Evolutionary conservation across 2,329 filamentous ascomycete genomes (phyloP), one percentile per base, ranked within the genome.

Genomic region (Beauveria asiatica): DNA sequence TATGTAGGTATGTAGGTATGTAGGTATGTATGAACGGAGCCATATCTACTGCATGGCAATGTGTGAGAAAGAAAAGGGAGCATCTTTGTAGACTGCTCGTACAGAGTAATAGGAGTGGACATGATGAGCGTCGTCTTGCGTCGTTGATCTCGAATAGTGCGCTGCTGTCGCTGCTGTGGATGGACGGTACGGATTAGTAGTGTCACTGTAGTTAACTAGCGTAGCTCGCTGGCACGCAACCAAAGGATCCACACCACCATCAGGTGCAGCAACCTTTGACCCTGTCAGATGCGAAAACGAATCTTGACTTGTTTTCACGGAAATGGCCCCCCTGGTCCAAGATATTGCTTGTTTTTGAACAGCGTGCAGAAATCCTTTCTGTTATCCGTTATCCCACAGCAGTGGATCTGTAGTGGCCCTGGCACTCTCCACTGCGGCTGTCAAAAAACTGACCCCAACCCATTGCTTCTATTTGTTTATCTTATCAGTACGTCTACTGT

Each of bases 211-310:
- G n/a, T n/a, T n/a, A n/a, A n/a, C n/a, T n/a, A n/a, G n/a, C n/a
- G n/a, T n/a, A n/a, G n/a, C n/a, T n/a, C n/a, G n/a, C n/a, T n/a
- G n/a, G n/a, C n/a, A n/a, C n/a, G n/a, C n/a, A n/a, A 3, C 44
- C 25, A 50, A 33, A 23, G 27, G 19, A 41, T 11, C 37, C 52
- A 54, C 37, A 54, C n/a, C 19, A 33, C 33, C 33, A 37, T 16
- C 33, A 37, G 25, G 25, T 54, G 52, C 52, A 7, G 33, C 33
- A 37, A 37, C 13, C 33, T 37, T 44, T 3, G 5, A 21, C 48
- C 33, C 51, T 21, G 33, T 45, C 53, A 25, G 53, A 55, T 55
- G 53, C 53, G 53, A 55, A 55, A 55, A 55, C 53, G 53, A 55
- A 37, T 46, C 16, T 52, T 17, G 5, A 42, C 16, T 21, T 23